These are phyloP conservation scores for Coemansia sp. DNA, from an alignment of 192 early-diverging fungal species.

Conservation along the genomic window DNA sequence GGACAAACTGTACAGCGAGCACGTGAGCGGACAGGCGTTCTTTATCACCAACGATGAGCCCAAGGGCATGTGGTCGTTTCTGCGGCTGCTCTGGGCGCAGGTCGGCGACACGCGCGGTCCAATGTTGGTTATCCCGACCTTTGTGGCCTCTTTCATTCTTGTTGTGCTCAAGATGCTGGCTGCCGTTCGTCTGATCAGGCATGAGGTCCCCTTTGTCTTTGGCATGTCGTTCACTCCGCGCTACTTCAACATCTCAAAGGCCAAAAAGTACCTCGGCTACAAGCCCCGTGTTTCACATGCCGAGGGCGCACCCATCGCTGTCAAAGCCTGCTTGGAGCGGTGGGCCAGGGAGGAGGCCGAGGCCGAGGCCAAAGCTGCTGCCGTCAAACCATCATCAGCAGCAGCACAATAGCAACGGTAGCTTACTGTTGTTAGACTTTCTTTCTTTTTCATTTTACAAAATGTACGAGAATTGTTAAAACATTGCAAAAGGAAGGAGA, in stretches of 20 bases:
- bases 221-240: constrained; percentile 76
- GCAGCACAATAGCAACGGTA: too few species aligned
- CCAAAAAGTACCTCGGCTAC: constrained; percentile 70
- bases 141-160: constrained; percentile 68
- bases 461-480: not conserved
- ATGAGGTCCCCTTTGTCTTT: constrained; percentile 79
- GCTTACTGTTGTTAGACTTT: not conserved
- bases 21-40: constrained; percentile 66
- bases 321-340: constrained; percentile 46
- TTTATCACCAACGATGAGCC: constrained; percentile 92
- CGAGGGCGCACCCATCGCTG: constrained; percentile 59
- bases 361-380: not conserved
- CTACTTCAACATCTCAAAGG: constrained; percentile 88
- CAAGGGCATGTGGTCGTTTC: constrained; percentile 87
- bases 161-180: constrained; percentile 62
- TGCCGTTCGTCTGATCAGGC: constrained; percentile 60
- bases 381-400: too few species aligned
- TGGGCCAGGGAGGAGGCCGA: constrained; percentile 42
- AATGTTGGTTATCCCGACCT: constrained; percentile 61
- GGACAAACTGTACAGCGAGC: constrained; percentile 66
- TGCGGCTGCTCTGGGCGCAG: constrained; percentile 67
- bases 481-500: not conserved
- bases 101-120: constrained; percentile 60
- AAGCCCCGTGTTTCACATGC: constrained; percentile 57
- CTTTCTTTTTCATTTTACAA: not conserved